Conservation (phyloP, 2,329 filamentous ascomycete species). For the Hymenoscyphus fraxineus region DNA sequence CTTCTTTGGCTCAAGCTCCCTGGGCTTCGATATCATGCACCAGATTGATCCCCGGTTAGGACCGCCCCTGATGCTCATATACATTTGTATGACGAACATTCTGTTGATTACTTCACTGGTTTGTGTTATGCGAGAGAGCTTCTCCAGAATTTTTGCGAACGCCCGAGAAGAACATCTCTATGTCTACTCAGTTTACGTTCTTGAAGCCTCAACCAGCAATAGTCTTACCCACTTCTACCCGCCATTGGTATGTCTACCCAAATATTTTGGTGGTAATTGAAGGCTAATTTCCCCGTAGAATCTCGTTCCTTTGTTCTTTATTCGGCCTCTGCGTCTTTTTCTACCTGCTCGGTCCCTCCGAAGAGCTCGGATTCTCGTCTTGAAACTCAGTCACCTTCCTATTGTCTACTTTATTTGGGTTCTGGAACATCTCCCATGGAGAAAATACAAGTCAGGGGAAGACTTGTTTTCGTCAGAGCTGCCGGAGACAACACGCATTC, state of each 20-base stretch:
- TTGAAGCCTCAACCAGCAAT: slow-evolving; percentile 64
- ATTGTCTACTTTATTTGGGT: slow-evolving; percentile 63
- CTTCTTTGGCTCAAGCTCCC: slow-evolving; percentile 72
- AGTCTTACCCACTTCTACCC: slow-evolving; percentile 67
- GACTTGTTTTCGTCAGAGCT: slow-evolving; percentile 23
- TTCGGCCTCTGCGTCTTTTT: slow-evolving; percentile 69
- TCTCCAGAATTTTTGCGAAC: slow-evolving; percentile 55
- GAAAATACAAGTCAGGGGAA: slow-evolving; percentile 18
- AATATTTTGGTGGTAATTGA: slow-evolving; percentile 24
- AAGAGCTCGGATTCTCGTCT: slow-evolving; percentile 55
- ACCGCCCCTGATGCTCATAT: slow-evolving; percentile 49
- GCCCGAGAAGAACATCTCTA: slow-evolving; percentile 75
- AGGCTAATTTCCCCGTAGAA: slow-evolving; percentile 45
- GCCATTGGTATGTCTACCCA: slow-evolving; percentile 44
- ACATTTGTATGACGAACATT: slow-evolving; percentile 74
- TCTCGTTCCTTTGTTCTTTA: slow-evolving; percentile 66
- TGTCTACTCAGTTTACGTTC: slow-evolving; percentile 64
- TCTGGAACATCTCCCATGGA: slow-evolving; percentile 42
- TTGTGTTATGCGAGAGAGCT: slow-evolving; percentile 73
- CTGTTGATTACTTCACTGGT: slow-evolving; percentile 75
- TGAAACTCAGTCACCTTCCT: slow-evolving; percentile 62
- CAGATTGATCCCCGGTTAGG: slow-evolving; percentile 30
- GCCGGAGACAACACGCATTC: slow-evolving; percentile 14
- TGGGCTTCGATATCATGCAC: slow-evolving; percentile 55
- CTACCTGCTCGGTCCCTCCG: slow-evolving; percentile 63